Percentiles rank a stretch among this genome's conserved stretches.
phyloP scores from a whole-genome alignment of 2,329 filamentous ascomycete species.

The Rhynchosporium graminicola region DNA sequence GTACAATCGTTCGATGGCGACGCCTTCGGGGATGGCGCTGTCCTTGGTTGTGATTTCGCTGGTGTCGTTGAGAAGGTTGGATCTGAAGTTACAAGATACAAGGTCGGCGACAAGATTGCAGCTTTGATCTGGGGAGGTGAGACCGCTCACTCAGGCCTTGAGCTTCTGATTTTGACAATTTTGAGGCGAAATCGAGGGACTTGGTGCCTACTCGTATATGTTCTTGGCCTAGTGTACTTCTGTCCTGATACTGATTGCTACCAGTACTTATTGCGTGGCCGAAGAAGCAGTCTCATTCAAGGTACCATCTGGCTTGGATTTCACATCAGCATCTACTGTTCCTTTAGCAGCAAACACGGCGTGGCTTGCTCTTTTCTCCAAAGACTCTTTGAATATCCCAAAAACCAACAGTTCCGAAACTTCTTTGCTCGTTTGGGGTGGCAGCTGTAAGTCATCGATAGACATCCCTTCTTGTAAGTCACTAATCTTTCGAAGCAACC shows the following conservation, averaged over 20 bases:
- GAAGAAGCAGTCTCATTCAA: neutral
- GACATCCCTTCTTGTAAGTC: neutral
- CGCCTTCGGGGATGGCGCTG: conserved; percentile 43
- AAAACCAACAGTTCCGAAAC: conserved; percentile 13
- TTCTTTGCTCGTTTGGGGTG: neutral
- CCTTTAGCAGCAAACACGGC: conserved; percentile 45
- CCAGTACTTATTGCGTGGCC: neutral
- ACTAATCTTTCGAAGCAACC: conserved; percentile 43
- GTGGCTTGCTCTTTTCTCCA: conserved; percentile 45
- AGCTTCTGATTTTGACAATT: neutral
- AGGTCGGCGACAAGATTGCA: conserved; percentile 36
- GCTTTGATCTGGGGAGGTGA: conserved; percentile 43
- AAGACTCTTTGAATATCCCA: conserved; percentile 42
- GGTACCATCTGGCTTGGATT: neutral
- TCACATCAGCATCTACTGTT: neutral
- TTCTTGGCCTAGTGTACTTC: no score
- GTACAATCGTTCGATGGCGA: conserved; percentile 43
- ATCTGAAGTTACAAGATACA: conserved; percentile 33
- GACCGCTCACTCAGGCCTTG: conserved; percentile 29
- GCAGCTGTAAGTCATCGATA: neutral
- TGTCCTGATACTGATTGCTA: no score
- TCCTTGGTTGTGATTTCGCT: conserved; percentile 45
- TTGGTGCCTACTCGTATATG: neutral
- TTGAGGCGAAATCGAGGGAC: neutral
- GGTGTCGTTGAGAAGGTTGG: conserved; percentile 43